Percentiles rank a stretch among this genome's conserved stretches.
These are phyloP conservation scores for Dactylellina haptotyla DNA, from an alignment of 2,329 filamentous ascomycete genomes.

Conservation along the genomic window DNA sequence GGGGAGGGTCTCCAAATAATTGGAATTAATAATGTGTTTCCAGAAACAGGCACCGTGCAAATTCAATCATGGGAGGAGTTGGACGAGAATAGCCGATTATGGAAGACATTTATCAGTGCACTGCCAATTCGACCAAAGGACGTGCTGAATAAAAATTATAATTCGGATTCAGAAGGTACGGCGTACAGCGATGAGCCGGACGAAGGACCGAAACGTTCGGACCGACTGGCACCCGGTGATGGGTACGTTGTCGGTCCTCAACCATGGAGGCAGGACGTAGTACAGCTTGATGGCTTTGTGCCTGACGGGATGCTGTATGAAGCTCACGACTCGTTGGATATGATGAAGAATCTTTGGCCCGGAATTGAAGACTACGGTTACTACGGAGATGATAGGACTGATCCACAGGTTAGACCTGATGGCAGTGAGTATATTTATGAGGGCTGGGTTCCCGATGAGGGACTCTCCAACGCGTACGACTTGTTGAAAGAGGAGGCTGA, in stretches of 20 bases:
- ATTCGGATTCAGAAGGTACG: constrained; percentile 10
- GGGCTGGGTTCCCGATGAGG: not conserved
- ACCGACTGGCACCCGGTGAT: constrained; percentile 16
- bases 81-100: constrained; percentile 14
- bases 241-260: not conserved
- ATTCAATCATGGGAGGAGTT: constrained; percentile 28
- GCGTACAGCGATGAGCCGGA: constrained; percentile 8
- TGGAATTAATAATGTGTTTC: constrained; percentile 1
- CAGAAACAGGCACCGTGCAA: not conserved
- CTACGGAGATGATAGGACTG: not conserved
- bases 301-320: not conserved
- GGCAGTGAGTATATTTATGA: constrained; percentile 2
- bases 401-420: constrained; percentile 1
- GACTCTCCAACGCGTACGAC: constrained; percentile 1
- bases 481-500: not conserved
- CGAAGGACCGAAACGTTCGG: constrained; percentile 7
- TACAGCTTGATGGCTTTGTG: constrained; percentile 4
- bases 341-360: not conserved
- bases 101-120: constrained; percentile 1
- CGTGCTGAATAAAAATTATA: not conserved
- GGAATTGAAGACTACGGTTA: constrained; percentile 19
- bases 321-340: not conserved
- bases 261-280: constrained; percentile 1
- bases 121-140: not conserved
- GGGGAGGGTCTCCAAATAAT: constrained; percentile 6